Evolutionary conservation across 176 grass and related monocot species (phyloP).

Genomic region (Leersia perrieri): DNA sequence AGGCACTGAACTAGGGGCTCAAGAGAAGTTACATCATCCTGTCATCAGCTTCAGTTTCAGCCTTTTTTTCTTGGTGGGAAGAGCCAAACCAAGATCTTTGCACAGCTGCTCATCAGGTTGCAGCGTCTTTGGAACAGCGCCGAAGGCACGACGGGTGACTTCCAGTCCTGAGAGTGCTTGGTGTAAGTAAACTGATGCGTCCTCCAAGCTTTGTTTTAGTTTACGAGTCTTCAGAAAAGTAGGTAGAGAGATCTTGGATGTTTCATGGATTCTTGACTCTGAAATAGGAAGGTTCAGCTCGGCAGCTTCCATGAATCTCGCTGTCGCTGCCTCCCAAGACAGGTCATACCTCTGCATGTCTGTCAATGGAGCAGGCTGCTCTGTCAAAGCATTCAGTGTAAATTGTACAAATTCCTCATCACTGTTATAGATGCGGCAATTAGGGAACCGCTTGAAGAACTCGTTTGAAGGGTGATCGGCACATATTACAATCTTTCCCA

Average conservation of each 20-base stretch:
- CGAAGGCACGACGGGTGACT: constrained; percentile 63
- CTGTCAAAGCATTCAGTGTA: constrained; percentile 58
- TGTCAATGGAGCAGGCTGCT: constrained; percentile 69
- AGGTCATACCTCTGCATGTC: constrained; percentile 54
- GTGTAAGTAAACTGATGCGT: constrained; percentile 70
- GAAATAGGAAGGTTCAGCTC: constrained; percentile 39
- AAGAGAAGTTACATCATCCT: not conserved
- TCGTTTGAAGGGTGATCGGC: constrained; percentile 95
- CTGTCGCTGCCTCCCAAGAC: constrained; percentile 92
- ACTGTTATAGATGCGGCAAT: constrained; percentile 74
- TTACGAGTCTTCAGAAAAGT: constrained; percentile 60
- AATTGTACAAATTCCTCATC: constrained; percentile 80
- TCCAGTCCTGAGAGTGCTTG: constrained; percentile 79
- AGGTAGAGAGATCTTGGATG: constrained; percentile 30
- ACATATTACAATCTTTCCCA: constrained; percentile 97
- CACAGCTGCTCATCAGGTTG: constrained; percentile 66
- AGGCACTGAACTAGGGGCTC: not conserved
- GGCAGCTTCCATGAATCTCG: constrained; percentile 66
- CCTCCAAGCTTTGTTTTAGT: constrained; percentile 65
- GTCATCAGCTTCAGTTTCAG: constrained; percentile 39
- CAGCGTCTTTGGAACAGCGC: constrained; percentile 74
- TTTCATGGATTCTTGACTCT: constrained; percentile 36
- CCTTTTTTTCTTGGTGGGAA: constrained; percentile 22
- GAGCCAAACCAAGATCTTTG: constrained; percentile 63
- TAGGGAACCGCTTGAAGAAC: constrained; percentile 97